Conservation (phyloP, 805 yeast genomes). For the Wickerhamomyces hampshirensis region DNA sequence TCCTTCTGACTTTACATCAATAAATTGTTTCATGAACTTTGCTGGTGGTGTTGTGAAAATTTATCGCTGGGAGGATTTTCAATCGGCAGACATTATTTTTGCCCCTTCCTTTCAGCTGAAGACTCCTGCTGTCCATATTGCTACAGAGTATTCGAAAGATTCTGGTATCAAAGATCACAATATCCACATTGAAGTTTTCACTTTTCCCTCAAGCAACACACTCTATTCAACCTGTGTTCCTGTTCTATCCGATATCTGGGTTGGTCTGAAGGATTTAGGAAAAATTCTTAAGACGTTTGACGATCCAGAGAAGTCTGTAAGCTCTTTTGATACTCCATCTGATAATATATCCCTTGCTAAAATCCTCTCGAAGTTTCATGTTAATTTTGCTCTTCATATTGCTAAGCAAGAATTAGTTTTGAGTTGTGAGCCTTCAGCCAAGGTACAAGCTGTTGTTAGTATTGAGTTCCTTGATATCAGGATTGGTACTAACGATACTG, state of each 20-base stretch:
- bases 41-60: slow-evolving; percentile 63
- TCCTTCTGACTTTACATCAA: slow-evolving; percentile 27
- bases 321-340: slow-evolving; percentile 7
- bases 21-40: slow-evolving; percentile 51
- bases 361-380: slow-evolving; percentile 50
- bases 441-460: slow-evolving; percentile 81
- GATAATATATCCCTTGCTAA: slow-evolving; percentile 33
- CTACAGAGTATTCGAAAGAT: slow-evolving; percentile 46
- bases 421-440: slow-evolving; percentile 92
- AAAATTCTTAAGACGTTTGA: slow-evolving; percentile 20
- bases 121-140: slow-evolving; percentile 69
- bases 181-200: slow-evolving; percentile 47
- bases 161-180: slow-evolving; percentile 36
- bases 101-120: slow-evolving; percentile 54
- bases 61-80: slow-evolving; percentile 34
- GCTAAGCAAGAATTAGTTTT: slow-evolving; percentile 71
- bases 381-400: slow-evolving; percentile 58
- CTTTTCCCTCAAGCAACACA: slow-evolving; percentile 68
- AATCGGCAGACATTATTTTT: slow-evolving; percentile 26
- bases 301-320: slow-evolving; percentile 2
- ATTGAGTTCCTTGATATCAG: slow-evolving; percentile 62
- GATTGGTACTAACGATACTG: slow-evolving; percentile 44
- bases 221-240: slow-evolving; percentile 77
- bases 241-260: slow-evolving; percentile 54
- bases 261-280: slow-evolving; percentile 46